phyloP scores from a whole-genome alignment of 2,329 filamentous ascomycete genomes.

The Aureobasidium sp. region DNA sequence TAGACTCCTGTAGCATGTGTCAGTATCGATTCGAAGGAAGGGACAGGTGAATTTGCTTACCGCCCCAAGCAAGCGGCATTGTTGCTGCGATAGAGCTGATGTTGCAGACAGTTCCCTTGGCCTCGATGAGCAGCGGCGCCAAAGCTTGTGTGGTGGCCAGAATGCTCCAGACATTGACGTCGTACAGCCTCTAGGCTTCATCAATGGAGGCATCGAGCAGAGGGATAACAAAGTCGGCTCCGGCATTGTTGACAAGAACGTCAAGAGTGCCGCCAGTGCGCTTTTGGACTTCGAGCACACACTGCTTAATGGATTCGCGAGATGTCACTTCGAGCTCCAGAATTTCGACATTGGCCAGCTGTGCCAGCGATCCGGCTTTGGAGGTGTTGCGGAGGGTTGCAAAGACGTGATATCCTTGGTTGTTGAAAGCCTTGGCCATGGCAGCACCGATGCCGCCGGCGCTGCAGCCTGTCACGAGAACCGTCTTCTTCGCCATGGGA shows the following conservation, averaged over 20 bases:
- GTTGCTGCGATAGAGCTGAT: slow-evolving; percentile 30
- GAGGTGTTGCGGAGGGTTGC: slow-evolving; percentile 34
- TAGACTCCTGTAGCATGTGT: slow-evolving; percentile 21
- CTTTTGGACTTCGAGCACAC: slow-evolving; percentile 25
- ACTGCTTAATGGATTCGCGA: slow-evolving; percentile 25
- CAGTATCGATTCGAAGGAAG: neutral
- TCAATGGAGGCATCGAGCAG: slow-evolving; percentile 23
- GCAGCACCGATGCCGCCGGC: slow-evolving; percentile 37
- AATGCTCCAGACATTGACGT: slow-evolving; percentile 30
- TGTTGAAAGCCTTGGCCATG: slow-evolving; percentile 33
- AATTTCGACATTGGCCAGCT: slow-evolving; percentile 23
- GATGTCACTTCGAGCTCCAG: slow-evolving; percentile 29
- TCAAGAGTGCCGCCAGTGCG: slow-evolving; percentile 28
- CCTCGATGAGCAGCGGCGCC: slow-evolving; percentile 31
- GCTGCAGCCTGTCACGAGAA: slow-evolving; percentile 30
- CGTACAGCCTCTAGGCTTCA: slow-evolving; percentile 25
- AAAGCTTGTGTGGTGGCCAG: slow-evolving; percentile 28
- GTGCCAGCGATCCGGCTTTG: slow-evolving; percentile 26
- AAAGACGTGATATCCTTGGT: slow-evolving; percentile 34
- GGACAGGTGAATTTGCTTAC: neutral
- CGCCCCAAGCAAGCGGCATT: slow-evolving; percentile 28
- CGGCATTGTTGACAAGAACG: slow-evolving; percentile 44
- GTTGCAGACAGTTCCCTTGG: slow-evolving; percentile 33
- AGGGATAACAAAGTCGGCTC: slow-evolving; percentile 32
- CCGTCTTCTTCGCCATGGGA: slow-evolving; percentile 4